Base-by-base conservation (phyloP, 352 stramenopile genomes). In the Plasmopara viticola region DNA sequence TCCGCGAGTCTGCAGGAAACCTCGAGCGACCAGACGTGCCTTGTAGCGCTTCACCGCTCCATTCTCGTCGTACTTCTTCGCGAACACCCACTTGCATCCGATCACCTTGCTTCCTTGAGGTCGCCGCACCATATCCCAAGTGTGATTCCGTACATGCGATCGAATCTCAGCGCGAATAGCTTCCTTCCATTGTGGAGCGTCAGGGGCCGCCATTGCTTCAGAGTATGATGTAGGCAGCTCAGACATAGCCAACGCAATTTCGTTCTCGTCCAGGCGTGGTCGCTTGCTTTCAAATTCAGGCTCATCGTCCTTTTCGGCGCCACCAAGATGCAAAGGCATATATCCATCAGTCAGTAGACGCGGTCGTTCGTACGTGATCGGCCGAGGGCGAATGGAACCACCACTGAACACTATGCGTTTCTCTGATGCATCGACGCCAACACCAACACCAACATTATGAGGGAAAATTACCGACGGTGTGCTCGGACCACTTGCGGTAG, bases 31-130 rank as follows among this genome's bases (percentile, higher is more conserved):
- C 0, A 71, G 31, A 9, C 68, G 47, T n/a, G 64, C 55, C 43
- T 77, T 73, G 38, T 48, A 71, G 0, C 61, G 43, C 12, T 42
- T 25, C 14, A 68, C 50, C 5, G 50, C 39, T 15, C 62, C 56
- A 14, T 51, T 7, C n/a, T 48, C 57, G 14, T 72, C 42, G 0
- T 28, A 13, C 44, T 73, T 70, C 5, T 61, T 13, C 0, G 49
- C 42, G 31, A 66, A 57, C 35, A 48, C 53, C 44, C 56, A 59
- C 40, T 64, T 64, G 34, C 12, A 28, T 0, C 39, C 44, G 17
- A 64, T 55, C 1, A 51, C 38, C 29, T 47, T 47, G 0, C 12
- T 38, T 29, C 45, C 56, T 9, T 31, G 13, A 4, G 39, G 50
- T 18, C n/a, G 33, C 5, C 44, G 17, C 1, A 64, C 44, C 6